Evolutionary conservation across 1,139 yeast genomes (phyloP).

Genomic region (Zygosaccharomyces sapae): DNA sequence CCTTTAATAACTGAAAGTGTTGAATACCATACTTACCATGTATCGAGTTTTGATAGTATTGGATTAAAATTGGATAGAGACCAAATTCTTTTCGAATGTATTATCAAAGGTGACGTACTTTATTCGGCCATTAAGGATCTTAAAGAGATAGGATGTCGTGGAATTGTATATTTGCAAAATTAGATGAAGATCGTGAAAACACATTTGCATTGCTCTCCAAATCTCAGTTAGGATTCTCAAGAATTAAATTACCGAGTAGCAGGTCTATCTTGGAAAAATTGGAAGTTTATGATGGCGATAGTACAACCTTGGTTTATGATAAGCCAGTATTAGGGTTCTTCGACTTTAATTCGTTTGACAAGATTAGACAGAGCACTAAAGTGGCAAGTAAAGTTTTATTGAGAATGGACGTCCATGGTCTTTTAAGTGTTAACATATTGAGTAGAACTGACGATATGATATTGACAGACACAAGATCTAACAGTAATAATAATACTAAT

Average conservation of each 20-base stretch:
- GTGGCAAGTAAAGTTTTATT: conserved; percentile 58
- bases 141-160: conserved; percentile 58
- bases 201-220: conserved; percentile 53
- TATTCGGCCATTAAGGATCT: conserved; percentile 64
- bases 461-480: conserved; percentile 18
- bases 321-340: conserved; percentile 41
- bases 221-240: conserved; percentile 62
- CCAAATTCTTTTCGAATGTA: conserved; percentile 56
- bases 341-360: conserved; percentile 51
- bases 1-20: conserved; percentile 63
- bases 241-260: conserved; percentile 63
- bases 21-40: conserved; percentile 58
- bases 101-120: conserved; percentile 62
- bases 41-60: conserved; percentile 39
- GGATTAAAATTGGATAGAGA: conserved; percentile 48
- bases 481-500: conserved; percentile 33
- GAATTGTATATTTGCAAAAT: conserved; percentile 48
- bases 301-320: conserved; percentile 31
- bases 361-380: conserved; percentile 50
- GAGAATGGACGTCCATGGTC: conserved; percentile 53
- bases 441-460: conserved; percentile 35
- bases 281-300: conserved; percentile 31
- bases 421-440: conserved; percentile 38
- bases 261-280: conserved; percentile 56
- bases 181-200: conserved; percentile 29